These are phyloP conservation scores for Penstemon newberryi DNA, from an alignment of 257 asterid species.

Conservation along the genomic window DNA sequence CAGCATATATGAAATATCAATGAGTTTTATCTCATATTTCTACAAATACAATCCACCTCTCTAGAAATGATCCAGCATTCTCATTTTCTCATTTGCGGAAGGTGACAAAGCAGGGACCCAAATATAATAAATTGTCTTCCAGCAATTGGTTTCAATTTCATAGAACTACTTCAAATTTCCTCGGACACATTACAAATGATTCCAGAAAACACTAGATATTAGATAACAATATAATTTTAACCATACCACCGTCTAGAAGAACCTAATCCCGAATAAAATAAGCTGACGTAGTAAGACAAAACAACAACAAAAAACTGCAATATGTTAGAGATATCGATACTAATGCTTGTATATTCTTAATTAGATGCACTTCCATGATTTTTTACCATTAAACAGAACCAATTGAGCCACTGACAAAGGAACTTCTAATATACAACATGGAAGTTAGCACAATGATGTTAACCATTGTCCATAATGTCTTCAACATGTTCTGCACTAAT, in stretches of 20 bases:
- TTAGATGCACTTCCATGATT: not conserved
- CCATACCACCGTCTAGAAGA: not conserved
- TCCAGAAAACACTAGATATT: not conserved
- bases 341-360: not conserved
- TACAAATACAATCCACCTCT: not conserved
- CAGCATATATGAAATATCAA: too few relatives aligned
- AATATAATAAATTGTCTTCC: constrained; percentile 12
- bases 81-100: not conserved
- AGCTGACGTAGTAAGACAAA: not conserved
- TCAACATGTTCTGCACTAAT: not conserved
- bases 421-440: constrained; percentile 13
- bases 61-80: constrained; percentile 1
- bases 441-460: not conserved
- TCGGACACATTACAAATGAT: not conserved
- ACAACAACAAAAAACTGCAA: not conserved
- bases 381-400: not conserved
- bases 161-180: not conserved
- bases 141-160: constrained; percentile 6
- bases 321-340: too few relatives aligned
- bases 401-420: not conserved
- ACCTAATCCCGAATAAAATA: not conserved
- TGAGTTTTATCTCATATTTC: too few relatives aligned
- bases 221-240: not conserved
- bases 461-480: constrained; percentile 9
- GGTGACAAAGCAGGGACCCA: constrained; percentile 15